phyloP scores from a whole-genome alignment of 345 rosid species.

The Lagerstroemia speciosa region DNA sequence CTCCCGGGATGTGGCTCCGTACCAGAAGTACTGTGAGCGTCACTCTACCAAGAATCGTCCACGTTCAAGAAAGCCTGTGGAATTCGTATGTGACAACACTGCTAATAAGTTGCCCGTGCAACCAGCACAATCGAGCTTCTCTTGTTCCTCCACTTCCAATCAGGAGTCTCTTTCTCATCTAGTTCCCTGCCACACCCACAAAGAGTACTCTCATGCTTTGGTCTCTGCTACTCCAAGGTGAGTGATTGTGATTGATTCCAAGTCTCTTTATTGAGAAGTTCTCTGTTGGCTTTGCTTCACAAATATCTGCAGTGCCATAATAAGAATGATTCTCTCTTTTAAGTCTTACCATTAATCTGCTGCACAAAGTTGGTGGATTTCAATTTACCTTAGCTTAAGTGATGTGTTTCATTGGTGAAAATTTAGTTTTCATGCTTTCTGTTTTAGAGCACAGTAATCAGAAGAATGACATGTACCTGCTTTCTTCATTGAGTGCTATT shows the following conservation, averaged over 20 bases:
- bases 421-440: neutral
- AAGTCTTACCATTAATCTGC: neutral
- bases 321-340: neutral
- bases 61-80: conserved; percentile 95
- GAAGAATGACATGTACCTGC: too few species aligned
- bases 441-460: neutral
- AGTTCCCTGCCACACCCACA: neutral
- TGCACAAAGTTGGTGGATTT: neutral
- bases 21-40: conserved; percentile 66
- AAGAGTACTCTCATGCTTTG: conserved; percentile 1
- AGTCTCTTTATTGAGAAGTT: neutral
- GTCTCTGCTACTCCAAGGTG: conserved; percentile 2
- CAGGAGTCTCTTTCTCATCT: neutral
- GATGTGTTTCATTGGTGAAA: neutral
- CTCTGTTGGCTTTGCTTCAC: neutral
- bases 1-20: conserved; percentile 63
- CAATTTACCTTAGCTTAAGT: neutral
- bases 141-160: neutral
- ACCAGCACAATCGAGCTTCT: neutral
- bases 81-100: conserved; percentile 21
- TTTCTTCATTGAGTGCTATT: too few species aligned
- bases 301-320: neutral
- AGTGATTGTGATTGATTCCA: neutral
- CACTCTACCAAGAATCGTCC: conserved; percentile 63
- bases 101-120: conserved; percentile 3